These are phyloP conservation scores for Neltuma alba DNA, from an alignment of 306 rosid species.

Conservation along the genomic window DNA sequence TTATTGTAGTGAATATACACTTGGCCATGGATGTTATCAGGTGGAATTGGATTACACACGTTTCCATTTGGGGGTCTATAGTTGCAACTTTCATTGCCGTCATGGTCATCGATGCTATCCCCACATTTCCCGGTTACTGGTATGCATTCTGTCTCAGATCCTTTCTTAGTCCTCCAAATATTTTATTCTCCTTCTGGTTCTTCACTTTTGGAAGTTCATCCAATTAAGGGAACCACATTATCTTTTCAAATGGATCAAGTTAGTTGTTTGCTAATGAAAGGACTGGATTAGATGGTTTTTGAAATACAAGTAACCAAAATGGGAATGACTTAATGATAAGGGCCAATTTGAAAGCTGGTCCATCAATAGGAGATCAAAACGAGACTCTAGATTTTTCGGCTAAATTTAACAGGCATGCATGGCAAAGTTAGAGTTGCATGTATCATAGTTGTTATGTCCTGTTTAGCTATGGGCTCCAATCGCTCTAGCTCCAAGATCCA, in stretches of 20 bases:
- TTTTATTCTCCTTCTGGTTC: not conserved
- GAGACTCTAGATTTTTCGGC: no score
- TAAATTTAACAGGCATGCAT: no score
- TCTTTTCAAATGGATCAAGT: not conserved
- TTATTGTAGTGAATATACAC: slow-evolving; percentile 83
- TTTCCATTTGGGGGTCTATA: slow-evolving; percentile 90
- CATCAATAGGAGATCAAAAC: no score
- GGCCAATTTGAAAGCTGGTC: no score
- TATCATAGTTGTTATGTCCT: no score
- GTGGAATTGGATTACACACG: slow-evolving; percentile 82
- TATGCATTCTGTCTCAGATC: slow-evolving; percentile 36
- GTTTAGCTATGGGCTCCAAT: not conserved
- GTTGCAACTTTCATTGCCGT: slow-evolving; percentile 75
- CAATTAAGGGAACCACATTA: not conserved
- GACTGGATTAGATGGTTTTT: no score
- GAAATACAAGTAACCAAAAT: no score
- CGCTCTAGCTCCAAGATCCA: no score
- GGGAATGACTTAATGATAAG: no score
- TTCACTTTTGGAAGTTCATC: not conserved
- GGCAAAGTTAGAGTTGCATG: no score
- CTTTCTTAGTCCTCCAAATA: not conserved
- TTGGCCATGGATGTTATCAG: slow-evolving; percentile 90
- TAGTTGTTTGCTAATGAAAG: no score
- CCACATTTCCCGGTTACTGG: slow-evolving; percentile 76
- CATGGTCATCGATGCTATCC: slow-evolving; percentile 69